Percentiles rank a stretch among this genome's conserved stretches.
phyloP scores from a whole-genome alignment of 495 filamentous ascomycete species.

The Penicillium angulare region DNA sequence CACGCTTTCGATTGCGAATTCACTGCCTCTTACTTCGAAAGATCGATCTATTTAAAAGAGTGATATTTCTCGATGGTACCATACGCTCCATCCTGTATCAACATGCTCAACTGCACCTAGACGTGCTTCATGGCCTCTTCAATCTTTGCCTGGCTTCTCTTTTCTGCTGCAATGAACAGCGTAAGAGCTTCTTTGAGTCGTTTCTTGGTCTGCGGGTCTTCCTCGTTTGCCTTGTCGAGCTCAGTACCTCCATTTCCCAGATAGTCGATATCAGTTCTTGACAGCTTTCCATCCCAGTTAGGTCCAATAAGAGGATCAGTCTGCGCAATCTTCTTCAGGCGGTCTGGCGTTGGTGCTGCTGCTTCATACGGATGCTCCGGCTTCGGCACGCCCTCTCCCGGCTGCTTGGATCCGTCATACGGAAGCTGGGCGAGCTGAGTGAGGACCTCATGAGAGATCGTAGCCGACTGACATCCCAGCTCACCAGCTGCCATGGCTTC shows the following conservation, averaged over 20 bases:
- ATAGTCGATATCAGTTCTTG: slow-evolving; percentile 24
- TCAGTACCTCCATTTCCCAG: slow-evolving; percentile 19
- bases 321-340: slow-evolving; percentile 13
- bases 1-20: background rate
- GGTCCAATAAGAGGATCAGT: slow-evolving; percentile 18
- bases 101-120: background rate
- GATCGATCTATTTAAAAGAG: background rate
- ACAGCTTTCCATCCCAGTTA: slow-evolving; percentile 22
- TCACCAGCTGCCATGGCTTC: slow-evolving; percentile 24
- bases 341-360: slow-evolving; percentile 13
- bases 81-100: background rate
- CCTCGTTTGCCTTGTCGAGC: slow-evolving; percentile 23
- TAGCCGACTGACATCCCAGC: slow-evolving; percentile 20
- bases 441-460: slow-evolving; percentile 17
- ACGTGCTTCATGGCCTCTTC: slow-evolving; percentile 17
- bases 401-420: slow-evolving; percentile 18
- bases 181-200: slow-evolving; percentile 20
- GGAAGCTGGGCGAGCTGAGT: slow-evolving; percentile 21
- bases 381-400: slow-evolving; percentile 19
- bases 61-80: no score
- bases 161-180: slow-evolving; percentile 19
- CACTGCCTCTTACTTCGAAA: background rate
- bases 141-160: slow-evolving; percentile 20
- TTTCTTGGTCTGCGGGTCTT: slow-evolving; percentile 16
- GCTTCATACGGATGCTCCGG: slow-evolving; percentile 19